Evolutionary conservation across 306 rosid species (phyloP).

Genomic region (Acacia melanoxylon): DNA sequence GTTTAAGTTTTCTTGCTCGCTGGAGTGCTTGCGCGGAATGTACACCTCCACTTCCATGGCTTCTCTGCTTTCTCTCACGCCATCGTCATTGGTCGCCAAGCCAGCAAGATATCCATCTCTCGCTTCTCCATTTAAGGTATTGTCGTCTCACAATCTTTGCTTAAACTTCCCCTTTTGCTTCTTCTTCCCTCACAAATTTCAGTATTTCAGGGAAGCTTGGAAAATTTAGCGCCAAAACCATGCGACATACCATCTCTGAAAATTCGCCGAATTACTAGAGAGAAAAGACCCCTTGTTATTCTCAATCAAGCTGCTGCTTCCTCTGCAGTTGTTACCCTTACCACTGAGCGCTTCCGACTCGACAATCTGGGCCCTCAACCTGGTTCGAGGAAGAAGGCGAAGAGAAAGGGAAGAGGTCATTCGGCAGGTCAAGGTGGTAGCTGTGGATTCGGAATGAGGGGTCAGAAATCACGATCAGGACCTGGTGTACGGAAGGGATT

Average conservation of each 20-base stretch:
- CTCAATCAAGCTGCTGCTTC: conserved; percentile 40
- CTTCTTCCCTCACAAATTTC: background rate
- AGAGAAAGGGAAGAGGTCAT: conserved; percentile 91
- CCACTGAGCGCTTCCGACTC: conserved; percentile 63
- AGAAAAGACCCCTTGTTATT: conserved; percentile 36
- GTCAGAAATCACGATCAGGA: conserved; percentile 95
- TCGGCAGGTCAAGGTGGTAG: conserved; percentile 98
- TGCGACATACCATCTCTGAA: conserved; percentile 34
- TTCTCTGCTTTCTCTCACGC: conserved; percentile 47
- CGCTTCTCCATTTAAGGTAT: conserved; percentile 82
- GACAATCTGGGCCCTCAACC: conserved; percentile 91
- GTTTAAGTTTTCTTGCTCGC: background rate
- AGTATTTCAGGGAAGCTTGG: conserved; percentile 58
- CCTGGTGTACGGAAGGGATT: conserved; percentile 83
- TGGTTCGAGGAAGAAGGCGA: conserved; percentile 83
- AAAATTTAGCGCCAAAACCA: conserved; percentile 42
- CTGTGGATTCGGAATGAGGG: conserved; percentile 98
- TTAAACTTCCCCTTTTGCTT: background rate
- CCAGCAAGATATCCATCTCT: conserved; percentile 25
- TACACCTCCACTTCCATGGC: conserved; percentile 48
- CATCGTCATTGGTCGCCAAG: conserved; percentile 20
- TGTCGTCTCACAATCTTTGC: background rate
- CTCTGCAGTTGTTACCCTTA: conserved; percentile 24
- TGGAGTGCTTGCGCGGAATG: background rate
- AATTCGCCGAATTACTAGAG: conserved; percentile 25